Base-by-base conservation (phyloP, 2,329 filamentous ascomycete genomes). In the Fusarium annulatum region DNA sequence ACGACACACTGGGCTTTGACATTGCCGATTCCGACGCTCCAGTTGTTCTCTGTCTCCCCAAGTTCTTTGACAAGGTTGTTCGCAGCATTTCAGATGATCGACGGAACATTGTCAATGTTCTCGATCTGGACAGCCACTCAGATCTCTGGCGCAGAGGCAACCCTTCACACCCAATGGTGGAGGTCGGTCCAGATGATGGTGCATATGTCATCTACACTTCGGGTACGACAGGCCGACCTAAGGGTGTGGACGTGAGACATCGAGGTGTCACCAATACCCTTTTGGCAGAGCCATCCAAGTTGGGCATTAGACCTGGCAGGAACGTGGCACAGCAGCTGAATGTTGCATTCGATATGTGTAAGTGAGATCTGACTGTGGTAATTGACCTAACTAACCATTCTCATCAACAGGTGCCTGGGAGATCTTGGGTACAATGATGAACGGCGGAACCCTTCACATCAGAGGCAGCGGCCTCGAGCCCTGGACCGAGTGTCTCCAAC, bases 141-240 rank as follows among this genome's bases (percentile, higher is more conserved):
- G 60, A 59, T 5, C 26, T 73, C 4, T 73, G 71, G 71, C 26
- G 41, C 2, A 34, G 49, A 11, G 71, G 71, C 2, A 68, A 72
- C 43, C 51, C 71, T 9, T 33, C 42, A 9, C 46, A 72, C 19
- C 71, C 71, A 2, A 64, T 38, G 41, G 71, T 73, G 2, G 48
- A 74, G 9, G 67, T 73, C 1, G 39, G 43, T 2, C 51, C 71
- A 9, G 28, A 74, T 14, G 45, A 74, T 11, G 71, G 71, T n/a
- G 71, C 71, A 12, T 73, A 73, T 64, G 55, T 73, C 18, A 73
- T 73, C 19, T 73, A 73, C 58, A 73, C 71, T 36, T 73, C 71
- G 3, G 71, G 71, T 7, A 73, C 71, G 1, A 73, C 71, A 7
- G 71, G 71, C 8, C 28, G 62, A n/a, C 71, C 71, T 7, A 73